Evolutionary conservation across 306 rosid genomes (phyloP), one percentile per base, ranked within the genome.

Genomic region (Styphnolobium japonicum): DNA sequence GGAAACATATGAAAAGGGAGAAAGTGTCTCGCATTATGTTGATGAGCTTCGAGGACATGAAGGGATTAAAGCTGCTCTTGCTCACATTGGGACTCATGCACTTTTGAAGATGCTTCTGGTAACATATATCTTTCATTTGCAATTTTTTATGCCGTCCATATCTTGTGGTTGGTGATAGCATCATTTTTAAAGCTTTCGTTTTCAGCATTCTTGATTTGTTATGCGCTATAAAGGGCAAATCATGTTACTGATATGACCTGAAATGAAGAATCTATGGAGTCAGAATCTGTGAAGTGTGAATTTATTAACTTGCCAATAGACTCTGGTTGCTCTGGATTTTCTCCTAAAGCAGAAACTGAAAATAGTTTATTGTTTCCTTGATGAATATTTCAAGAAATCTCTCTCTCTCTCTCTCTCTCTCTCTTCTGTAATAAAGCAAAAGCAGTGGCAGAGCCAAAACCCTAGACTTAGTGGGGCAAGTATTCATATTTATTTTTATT

Each of bases 51-150:
- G 85, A 77, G 98, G 98, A 72, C 90, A 89, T 74, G 86, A 88
- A 12, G 58, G 90, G 33, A 61, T 91, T 74, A 93, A 93, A 84
- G 80, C 90, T 45, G 88, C 96, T 22, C 87, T 91, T 78, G 98
- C 96, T 83, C 97, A 93, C 80, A 93, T 89, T 15, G 98, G 98
- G 71, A 93, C 96, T 29, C 90, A 89, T 81, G 98, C 98, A 78
- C 92, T 93, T 74, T 34, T 93, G 80, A 93, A 93, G 86, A 93
- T 91, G 98, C 96, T 93, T 29, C 83, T 93, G 93, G 98, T 91
- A 89, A 82, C 33, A 49, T 81, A 37, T 25, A 14, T 62, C 48
- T 56, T 62, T 63, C 52, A 46, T 36, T 83, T 67, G 46, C n/a
- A 6, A 3, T 49, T 40, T 34, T 62, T 53, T 77, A 0, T 61